Evolutionary conservation across 345 rosid species (phyloP), one percentile per base, ranked within the genome.

Genomic region (Sonneratia alba): DNA sequence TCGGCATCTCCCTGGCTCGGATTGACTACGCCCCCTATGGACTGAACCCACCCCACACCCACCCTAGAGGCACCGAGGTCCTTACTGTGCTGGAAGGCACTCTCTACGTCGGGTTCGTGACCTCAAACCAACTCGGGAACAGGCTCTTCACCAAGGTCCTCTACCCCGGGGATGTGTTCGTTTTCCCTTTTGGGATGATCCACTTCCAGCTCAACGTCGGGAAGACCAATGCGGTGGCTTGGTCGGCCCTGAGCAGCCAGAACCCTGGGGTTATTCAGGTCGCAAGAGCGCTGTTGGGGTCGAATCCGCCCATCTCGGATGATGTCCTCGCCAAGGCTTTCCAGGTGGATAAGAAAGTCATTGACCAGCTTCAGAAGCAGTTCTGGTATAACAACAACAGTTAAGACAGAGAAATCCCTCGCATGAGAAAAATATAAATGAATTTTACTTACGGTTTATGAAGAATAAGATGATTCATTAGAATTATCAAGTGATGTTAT

Each of bases 171-270:
- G 78, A 76, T 10, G 78, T 71, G 16, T 71, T 76, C 57, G 78
- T 76, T 27, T 76, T 76, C 56, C 78, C 78, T 2, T 47, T 70
- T 8, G 78, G 78, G n/a, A 57, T 76, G 51, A 70, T 76, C 22
- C 78, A 76, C 71, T 76, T 76, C 67, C 78, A 76, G 69, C 38
- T 76, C 36, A 76, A 76, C 36, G 27, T 76, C 4, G 78, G 78
- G 36, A 66, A 76, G 15, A 76, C 70, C 1, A 66, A 56, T 0
- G 78, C 75, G 0, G 59, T 76, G 48, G 78, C 78, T 4, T 62
- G 71, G 19, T 76, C 24, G 34, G 75, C 75, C 14, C 69, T 76
- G 19, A 74, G 65, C 74, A 76, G 75, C 59, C 79, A 76, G 11
- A 76, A 76, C 64, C 72, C 79, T 0, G 75, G 79, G 14, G 34